Base-by-base conservation (phyloP, 768 basidiomycete genomes). In the Mycena kentingensis region DNA sequence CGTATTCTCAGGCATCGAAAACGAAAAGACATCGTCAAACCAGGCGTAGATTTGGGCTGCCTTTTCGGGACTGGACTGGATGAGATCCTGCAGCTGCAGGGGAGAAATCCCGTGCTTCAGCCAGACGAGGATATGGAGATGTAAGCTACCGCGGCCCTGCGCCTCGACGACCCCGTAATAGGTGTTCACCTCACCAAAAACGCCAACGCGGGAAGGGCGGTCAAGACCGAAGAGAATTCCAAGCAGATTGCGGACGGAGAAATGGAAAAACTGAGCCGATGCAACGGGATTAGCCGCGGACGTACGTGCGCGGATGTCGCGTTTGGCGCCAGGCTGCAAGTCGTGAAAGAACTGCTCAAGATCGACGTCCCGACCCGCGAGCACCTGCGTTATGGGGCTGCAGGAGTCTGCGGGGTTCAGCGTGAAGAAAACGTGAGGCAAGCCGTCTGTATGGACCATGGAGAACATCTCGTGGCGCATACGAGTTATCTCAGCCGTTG, bases 291-390 rank as follows among this genome's bases (percentile, higher is more conserved):
- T n/a, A n/a, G n/a, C n/a, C n/a, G n/a, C n/a, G n/a, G n/a, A n/a
- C n/a, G n/a, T n/a, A n/a, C n/a, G n/a, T n/a, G n/a, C n/a, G n/a
- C n/a, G n/a, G n/a, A n/a, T n/a, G n/a, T n/a, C n/a, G n/a, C n/a
- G n/a, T n/a, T n/a, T n/a, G n/a, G n/a, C n/a, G n/a, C n/a, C n/a
- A n/a, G n/a, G n/a, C n/a, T n/a, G n/a, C n/a, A n/a, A n/a, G n/a
- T n/a, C n/a, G n/a, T n/a, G 45, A 57, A 51, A 5, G 28, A 28
- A 4, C 45, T 36, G 27, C 8, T 57, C 50, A 10, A 57, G 29
- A 29, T 57, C 55, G 36, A 57, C 46, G 16, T 53, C 55, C 1
- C 43, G 5, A 18, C 55, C 55, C 10, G 42, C 32, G 8, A 57
- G 26, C 2, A 57, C 37, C 26, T 57, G 53, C 2, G 29, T 44